Conservation (phyloP, 164 flowering plant species). For the Dillenia turbinata region DNA sequence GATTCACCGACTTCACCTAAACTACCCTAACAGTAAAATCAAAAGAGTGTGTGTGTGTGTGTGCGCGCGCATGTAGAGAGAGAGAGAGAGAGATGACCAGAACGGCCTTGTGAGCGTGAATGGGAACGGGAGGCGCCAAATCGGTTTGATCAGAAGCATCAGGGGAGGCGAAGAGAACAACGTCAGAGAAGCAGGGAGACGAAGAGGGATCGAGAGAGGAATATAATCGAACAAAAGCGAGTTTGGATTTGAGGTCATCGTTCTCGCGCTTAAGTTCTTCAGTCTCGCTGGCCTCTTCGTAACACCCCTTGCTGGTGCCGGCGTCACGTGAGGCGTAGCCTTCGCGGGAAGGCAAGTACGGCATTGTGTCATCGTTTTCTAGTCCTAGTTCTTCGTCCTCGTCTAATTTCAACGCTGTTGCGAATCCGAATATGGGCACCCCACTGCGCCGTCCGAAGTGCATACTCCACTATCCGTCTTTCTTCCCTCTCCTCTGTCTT, state of each 20-base stretch:
- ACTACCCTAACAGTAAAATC: background rate
- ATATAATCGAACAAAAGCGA: conserved; percentile 48
- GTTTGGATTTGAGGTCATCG: conserved; percentile 77
- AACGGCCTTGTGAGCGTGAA: conserved; percentile 77
- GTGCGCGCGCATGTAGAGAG: no score
- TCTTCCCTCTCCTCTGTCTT: no score
- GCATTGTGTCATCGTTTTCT: conserved; percentile 17
- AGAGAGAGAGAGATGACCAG: conserved; percentile 36
- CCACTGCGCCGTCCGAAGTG: no score
- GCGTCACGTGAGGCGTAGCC: conserved; percentile 59
- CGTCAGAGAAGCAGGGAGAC: conserved; percentile 42
- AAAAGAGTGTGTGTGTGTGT: no score
- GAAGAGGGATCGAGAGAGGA: conserved; percentile 26
- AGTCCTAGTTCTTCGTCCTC: no score
- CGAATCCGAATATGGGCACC: no score
- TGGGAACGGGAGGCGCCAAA: conserved; percentile 19
- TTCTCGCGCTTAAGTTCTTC: no score
- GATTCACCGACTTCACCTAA: no score
- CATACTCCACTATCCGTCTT: no score
- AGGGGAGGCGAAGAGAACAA: conserved; percentile 56
- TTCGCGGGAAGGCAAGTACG: conserved; percentile 76
- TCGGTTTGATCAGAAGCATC: conserved; percentile 17
- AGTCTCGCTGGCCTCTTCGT: conserved; percentile 92
- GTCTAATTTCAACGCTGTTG: conserved; percentile 96
- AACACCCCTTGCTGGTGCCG: conserved; percentile 93